A percentile compares a stretch with the other conserved stretches of the same genome.
These are phyloP conservation scores for Talaromyces sp. DNA, from an alignment of 2,329 filamentous ascomycete species.

Conservation along the genomic window DNA sequence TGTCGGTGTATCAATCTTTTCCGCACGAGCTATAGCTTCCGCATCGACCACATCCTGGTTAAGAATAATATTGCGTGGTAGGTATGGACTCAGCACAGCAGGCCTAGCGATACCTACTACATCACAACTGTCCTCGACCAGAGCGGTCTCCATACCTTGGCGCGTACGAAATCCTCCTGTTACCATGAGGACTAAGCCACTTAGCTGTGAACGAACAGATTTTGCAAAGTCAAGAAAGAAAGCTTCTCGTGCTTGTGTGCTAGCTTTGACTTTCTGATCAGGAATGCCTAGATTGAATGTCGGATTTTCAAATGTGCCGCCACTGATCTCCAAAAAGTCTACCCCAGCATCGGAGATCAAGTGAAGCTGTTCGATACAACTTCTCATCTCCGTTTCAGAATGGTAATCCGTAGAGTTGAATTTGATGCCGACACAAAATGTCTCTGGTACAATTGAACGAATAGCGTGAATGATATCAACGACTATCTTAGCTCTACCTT, in stretches of 20 bases:
- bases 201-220: constrained; percentile 43
- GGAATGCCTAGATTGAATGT: background rate
- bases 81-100: constrained; percentile 37
- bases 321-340: constrained; percentile 63
- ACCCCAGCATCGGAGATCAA: constrained; percentile 38
- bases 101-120: constrained; percentile 46
- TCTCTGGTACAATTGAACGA: constrained; percentile 35
- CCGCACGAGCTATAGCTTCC: background rate
- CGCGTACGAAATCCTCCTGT: constrained; percentile 59
- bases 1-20: background rate
- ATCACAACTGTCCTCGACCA: constrained; percentile 44
- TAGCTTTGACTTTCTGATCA: background rate
- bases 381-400: constrained; percentile 30
- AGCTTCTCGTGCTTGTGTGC: constrained; percentile 54
- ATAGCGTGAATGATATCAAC: constrained; percentile 41
- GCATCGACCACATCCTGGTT: background rate
- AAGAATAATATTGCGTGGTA: constrained; percentile 1
- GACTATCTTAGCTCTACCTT: constrained; percentile 42
- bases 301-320: constrained; percentile 54
- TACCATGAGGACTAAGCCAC: constrained; percentile 48
- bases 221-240: constrained; percentile 64
- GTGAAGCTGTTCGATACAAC: constrained; percentile 52
- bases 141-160: constrained; percentile 45
- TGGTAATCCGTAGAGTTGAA: constrained; percentile 44
- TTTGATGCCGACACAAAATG: constrained; percentile 43